phyloP scores from a whole-genome alignment of 2,329 filamentous ascomycete species.

The Sphaerostilbella broomeana region DNA sequence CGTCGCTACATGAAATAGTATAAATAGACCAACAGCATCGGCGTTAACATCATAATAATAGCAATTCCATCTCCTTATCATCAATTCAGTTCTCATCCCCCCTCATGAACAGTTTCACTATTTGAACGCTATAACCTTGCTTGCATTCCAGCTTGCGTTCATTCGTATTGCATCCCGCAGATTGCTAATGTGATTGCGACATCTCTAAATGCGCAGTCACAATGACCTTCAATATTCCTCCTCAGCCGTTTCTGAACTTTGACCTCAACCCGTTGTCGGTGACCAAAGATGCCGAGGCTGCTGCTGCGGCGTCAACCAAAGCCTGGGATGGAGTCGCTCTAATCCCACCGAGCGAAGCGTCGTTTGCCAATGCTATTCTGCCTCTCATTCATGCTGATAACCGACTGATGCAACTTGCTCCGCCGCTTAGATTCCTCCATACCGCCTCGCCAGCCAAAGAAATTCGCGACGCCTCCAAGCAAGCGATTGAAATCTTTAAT shows the following conservation, averaged over 20 bases:
- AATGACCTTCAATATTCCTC: neutral
- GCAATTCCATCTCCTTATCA: too few species aligned
- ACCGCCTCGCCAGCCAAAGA: constrained; percentile 60
- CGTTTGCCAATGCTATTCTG: constrained; percentile 39
- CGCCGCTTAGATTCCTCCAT: constrained; percentile 69
- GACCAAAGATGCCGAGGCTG: neutral
- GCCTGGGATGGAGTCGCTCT: constrained; percentile 38
- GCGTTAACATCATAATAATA: too few species aligned
- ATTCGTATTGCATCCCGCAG: too few species aligned
- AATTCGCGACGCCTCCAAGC: constrained; percentile 62
- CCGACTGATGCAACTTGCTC: constrained; percentile 44
- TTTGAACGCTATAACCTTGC: too few species aligned
- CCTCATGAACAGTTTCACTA: too few species aligned
- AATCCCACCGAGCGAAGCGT: constrained; percentile 39
- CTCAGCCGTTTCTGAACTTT: constrained; percentile 1
- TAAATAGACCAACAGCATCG: too few species aligned
- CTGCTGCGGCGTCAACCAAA: neutral
- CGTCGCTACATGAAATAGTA: too few species aligned
- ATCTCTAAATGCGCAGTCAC: too few species aligned
- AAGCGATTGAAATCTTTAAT: constrained; percentile 64
- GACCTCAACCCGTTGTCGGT: neutral
- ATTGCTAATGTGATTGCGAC: too few species aligned
- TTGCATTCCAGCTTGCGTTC: too few species aligned
- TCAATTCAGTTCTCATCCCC: too few species aligned
- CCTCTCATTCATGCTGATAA: constrained; percentile 68